These are phyloP conservation scores for Xeromyces bisporus DNA, from an alignment of 495 filamentous ascomycete genomes.

Conservation along the genomic window DNA sequence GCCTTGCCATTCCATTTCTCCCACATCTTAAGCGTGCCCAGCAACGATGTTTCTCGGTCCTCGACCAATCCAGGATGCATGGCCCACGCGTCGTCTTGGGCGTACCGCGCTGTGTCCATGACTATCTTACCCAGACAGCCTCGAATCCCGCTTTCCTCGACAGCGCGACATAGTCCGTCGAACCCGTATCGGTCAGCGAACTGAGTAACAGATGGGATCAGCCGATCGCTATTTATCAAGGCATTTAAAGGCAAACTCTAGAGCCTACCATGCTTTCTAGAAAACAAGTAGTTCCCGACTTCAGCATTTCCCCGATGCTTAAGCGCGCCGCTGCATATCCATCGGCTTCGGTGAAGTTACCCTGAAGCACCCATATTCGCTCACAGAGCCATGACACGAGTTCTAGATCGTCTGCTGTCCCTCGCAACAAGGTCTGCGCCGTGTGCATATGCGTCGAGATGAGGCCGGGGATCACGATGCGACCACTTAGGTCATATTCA, in stretches of 20 bases:
- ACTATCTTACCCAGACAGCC: conserved; percentile 30
- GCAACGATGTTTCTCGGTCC: conserved; percentile 25
- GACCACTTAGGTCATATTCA: conserved; percentile 17
- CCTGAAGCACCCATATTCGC: conserved; percentile 31
- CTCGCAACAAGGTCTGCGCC: conserved; percentile 31
- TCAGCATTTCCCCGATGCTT: conserved; percentile 34
- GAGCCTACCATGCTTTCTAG: conserved; percentile 29
- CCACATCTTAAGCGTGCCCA: conserved; percentile 26
- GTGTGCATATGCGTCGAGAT: conserved; percentile 35
- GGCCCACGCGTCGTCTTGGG: conserved; percentile 28
- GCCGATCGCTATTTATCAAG: background rate
- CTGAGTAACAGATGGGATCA: conserved; percentile 5
- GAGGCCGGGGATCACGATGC: conserved; percentile 31
- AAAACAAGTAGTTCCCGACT: conserved; percentile 34
- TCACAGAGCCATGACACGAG: conserved; percentile 32
- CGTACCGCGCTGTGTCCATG: conserved; percentile 24
- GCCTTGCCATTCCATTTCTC: conserved; percentile 32
- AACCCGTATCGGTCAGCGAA: conserved; percentile 31
- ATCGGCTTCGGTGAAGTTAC: conserved; percentile 26
- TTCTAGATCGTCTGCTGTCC: conserved; percentile 29
- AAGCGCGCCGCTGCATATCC: conserved; percentile 29
- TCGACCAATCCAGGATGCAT: conserved; percentile 34
- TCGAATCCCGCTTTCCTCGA: conserved; percentile 31
- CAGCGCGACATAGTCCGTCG: conserved; percentile 27
- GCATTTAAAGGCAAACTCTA: background rate